Conservation (phyloP, 2,329 filamentous ascomycete genomes). For the Herpotrichia juniperi region DNA sequence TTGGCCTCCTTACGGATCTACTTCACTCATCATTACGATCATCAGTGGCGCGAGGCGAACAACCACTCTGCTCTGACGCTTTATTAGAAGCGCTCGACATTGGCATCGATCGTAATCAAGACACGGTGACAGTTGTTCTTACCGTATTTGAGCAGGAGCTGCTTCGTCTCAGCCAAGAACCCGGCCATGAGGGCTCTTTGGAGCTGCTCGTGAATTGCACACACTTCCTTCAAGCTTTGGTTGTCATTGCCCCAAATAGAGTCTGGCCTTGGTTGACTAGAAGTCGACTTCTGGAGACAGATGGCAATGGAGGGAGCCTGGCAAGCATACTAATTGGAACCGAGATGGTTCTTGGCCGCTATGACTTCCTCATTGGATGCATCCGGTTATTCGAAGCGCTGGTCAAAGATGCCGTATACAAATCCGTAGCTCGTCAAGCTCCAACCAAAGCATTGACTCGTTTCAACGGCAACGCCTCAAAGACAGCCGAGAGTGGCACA, state of each 20-base stretch:
- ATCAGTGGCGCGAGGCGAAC: constrained; percentile 17
- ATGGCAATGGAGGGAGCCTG: constrained; percentile 77
- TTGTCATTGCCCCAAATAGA: constrained; percentile 76
- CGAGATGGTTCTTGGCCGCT: constrained; percentile 78
- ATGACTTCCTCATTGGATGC: constrained; percentile 76
- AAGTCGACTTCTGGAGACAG: constrained; percentile 78
- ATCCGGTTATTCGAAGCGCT: constrained; percentile 76
- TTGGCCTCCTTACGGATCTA: constrained; percentile 75
- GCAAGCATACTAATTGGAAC: constrained; percentile 79
- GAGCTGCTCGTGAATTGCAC: constrained; percentile 76
- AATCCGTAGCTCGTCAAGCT: constrained; percentile 70
- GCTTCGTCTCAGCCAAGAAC: constrained; percentile 54
- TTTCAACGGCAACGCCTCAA: constrained; percentile 52
- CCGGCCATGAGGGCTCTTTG: constrained; percentile 67
- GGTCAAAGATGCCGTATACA: constrained; percentile 74
- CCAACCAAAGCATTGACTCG: constrained; percentile 58
- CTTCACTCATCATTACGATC: constrained; percentile 54
- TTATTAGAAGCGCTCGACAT: constrained; percentile 37
- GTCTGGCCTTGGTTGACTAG: constrained; percentile 90
- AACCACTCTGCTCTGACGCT: constrained; percentile 32
- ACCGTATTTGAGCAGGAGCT: constrained; percentile 80
- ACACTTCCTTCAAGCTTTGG: constrained; percentile 77
- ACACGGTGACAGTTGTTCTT: constrained; percentile 81
- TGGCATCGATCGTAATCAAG: constrained; percentile 61
- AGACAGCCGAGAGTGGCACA: constrained; percentile 68